Evolutionary conservation across 306 rosid species (phyloP), one percentile per base, ranked within the genome.

Genomic region (Cicer arietinum): DNA sequence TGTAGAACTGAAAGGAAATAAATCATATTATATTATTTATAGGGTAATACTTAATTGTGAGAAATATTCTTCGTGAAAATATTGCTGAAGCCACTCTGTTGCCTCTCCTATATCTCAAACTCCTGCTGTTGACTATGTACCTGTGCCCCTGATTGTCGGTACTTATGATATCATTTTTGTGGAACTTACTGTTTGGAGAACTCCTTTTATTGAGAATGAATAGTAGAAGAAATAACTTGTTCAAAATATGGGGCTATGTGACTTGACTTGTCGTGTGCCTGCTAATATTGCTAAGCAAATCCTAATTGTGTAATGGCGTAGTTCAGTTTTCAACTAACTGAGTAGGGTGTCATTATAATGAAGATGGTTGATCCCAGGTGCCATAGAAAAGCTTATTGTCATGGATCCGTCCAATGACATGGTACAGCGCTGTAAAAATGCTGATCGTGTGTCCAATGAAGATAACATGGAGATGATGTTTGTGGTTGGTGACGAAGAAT

Each of bases 371-470:
- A 58, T 78, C 35, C 3, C 85, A 94, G 97, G 94, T 79, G 88
- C 88, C 37, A 80, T 91, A 30, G 90, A 90, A 79, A 91, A 90
- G 82, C 90, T 91, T 51, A 75, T 89, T 48, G 88, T 87, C 87
- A 87, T 94, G 97, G 97, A 92, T 71, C 56, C 92, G n/a, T 94
- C 98, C 54, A 42, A 56, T 85, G 98, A 87, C 63, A 94, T 94
- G 98, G 67, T 90, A 45, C 87, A 86, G 56, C 40, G 67, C 35
- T 94, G 98, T 84, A 79, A 82, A 85, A 85, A 82, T 58, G 82
- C 87, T 69, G 72, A 70, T 69, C 68, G 18, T 39, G 81, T 63
- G 1, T 69, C 84, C 8, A 71, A 35, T 17, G 66, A 54, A 75
- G 69, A 85, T 76, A 65, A 64, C 45, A 72, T 86, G 40, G 89